These are phyloP conservation scores for Neonectria magnoliae DNA, from an alignment of 2,329 filamentous ascomycete species.

Conservation along the genomic window DNA sequence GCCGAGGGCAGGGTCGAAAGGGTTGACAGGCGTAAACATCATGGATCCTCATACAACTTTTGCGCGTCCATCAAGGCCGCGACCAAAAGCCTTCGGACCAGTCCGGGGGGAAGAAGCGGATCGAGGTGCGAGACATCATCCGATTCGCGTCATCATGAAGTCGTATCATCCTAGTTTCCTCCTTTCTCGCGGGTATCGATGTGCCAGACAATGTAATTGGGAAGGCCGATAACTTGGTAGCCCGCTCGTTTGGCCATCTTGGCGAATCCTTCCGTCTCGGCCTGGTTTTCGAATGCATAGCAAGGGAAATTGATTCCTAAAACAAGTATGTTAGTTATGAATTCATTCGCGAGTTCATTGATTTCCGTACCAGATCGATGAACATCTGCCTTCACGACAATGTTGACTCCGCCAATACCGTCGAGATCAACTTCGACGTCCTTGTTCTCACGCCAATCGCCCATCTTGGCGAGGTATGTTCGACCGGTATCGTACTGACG, in stretches of 20 bases:
- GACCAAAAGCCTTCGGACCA: conserved; percentile 29
- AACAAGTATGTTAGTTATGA: conserved; percentile 36
- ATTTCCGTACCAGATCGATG: conserved; percentile 81
- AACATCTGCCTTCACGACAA: conserved; percentile 96
- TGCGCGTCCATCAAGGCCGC: conserved; percentile 29
- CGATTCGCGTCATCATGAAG: conserved; percentile 15
- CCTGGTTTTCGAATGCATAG: conserved; percentile 98
- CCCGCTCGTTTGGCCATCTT: conserved; percentile 98
- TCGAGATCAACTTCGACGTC: conserved; percentile 93
- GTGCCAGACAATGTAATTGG: conserved; percentile 99
- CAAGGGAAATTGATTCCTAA: conserved; percentile 95
- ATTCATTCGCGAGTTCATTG: not conserved
- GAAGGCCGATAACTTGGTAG: conserved; percentile 89
- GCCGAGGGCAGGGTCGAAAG: conserved; percentile 20
- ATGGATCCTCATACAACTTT: conserved; percentile 41
- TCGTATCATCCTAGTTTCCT: conserved; percentile 68
- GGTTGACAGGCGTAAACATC: conserved; percentile 35
- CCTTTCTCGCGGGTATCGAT: conserved; percentile 96
- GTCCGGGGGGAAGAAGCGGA: conserved; percentile 29
- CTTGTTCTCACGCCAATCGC: conserved; percentile 91
- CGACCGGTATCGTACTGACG: conserved; percentile 86
- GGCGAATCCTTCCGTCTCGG: conserved; percentile 97
- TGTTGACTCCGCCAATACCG: conserved; percentile 96
- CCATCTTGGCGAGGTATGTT: conserved; percentile 89
- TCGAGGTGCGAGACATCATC: conserved; percentile 33